These are phyloP conservation scores for Monilinia aucupariae DNA, from an alignment of 2,329 filamentous ascomycete species.

Conservation along the genomic window DNA sequence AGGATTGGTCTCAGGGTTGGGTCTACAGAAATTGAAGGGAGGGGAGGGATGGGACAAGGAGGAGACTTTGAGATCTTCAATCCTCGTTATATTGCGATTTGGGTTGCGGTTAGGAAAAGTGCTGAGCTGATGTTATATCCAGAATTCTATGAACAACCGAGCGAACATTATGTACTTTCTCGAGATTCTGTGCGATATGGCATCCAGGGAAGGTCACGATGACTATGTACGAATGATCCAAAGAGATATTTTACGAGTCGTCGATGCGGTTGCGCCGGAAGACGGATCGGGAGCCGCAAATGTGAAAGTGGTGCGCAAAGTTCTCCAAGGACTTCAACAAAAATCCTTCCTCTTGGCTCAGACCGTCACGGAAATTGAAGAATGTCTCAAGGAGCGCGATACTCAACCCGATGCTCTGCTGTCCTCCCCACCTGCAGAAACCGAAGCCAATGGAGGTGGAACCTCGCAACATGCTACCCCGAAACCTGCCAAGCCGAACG, in stretches of 20 bases:
- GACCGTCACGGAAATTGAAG: slow-evolving; percentile 74
- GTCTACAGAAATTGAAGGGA: not conserved
- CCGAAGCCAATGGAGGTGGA: slow-evolving; percentile 26
- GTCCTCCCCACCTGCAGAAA: slow-evolving; percentile 17
- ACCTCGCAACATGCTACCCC: slow-evolving; percentile 15
- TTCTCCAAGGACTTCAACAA: slow-evolving; percentile 61
- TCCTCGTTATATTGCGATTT: not conserved
- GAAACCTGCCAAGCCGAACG: slow-evolving; percentile 11
- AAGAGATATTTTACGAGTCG: slow-evolving; percentile 82
- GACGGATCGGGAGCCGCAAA: slow-evolving; percentile 88
- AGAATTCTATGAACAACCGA: slow-evolving; percentile 93
- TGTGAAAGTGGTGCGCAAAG: slow-evolving; percentile 82
- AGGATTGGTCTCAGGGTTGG: not conserved
- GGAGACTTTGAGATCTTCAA: not conserved
- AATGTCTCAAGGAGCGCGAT: slow-evolving; percentile 68
- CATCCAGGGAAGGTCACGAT: slow-evolving; percentile 57
- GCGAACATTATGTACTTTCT: slow-evolving; percentile 99
- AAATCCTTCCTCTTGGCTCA: slow-evolving; percentile 70
- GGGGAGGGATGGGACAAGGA: not conserved
- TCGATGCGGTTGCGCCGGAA: slow-evolving; percentile 85
- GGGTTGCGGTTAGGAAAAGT: not conserved
- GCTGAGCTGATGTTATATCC: slow-evolving; percentile 14
- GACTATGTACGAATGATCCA: slow-evolving; percentile 94
- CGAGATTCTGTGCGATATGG: slow-evolving; percentile 77
- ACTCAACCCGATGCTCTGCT: slow-evolving; percentile 22